Evolutionary conservation across 805 yeast species (phyloP).

Genomic region (Blastobotrys robertii): DNA sequence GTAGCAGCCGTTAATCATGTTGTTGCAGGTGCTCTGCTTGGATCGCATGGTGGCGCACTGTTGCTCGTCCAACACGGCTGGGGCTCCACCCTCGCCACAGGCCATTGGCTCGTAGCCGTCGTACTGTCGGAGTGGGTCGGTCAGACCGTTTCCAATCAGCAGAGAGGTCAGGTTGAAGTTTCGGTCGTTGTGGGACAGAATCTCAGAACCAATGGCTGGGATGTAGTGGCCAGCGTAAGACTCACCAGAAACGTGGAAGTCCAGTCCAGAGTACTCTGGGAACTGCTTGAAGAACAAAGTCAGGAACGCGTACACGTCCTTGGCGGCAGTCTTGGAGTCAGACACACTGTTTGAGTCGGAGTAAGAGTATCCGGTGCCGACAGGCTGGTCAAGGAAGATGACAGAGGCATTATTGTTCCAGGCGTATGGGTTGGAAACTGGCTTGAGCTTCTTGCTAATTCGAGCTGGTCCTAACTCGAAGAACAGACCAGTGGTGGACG

Average conservation of each 20-base stretch:
- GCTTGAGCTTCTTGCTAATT: constrained; percentile 55
- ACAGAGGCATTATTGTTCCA: constrained; percentile 94
- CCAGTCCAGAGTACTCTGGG: constrained; percentile 64
- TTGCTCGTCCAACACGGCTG: constrained; percentile 64
- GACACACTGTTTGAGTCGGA: constrained; percentile 59
- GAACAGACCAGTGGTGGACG: constrained; percentile 82
- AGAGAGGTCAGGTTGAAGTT: constrained; percentile 65
- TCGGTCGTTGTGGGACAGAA: constrained; percentile 45
- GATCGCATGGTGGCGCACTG: constrained; percentile 65
- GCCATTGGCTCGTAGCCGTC: constrained; percentile 89
- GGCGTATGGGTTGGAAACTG: constrained; percentile 74
- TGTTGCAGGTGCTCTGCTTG: constrained; percentile 66
- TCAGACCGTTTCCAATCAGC: constrained; percentile 87
- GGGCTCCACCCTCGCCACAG: constrained; percentile 81
- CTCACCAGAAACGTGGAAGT: constrained; percentile 95
- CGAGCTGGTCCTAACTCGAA: constrained; percentile 91
- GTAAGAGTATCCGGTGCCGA: constrained; percentile 89
- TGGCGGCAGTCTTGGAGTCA: constrained; percentile 74
- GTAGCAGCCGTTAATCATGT: constrained; percentile 72
- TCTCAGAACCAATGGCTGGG: constrained; percentile 67
- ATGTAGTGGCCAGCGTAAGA: constrained; percentile 94
- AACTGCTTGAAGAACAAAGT: constrained; percentile 79
- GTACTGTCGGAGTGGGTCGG: constrained; percentile 77
- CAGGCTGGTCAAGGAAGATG: constrained; percentile 90
- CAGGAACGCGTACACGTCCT: constrained; percentile 81